These are phyloP conservation scores for Neolentinus lepideus DNA, from an alignment of 1,284 basidiomycete species.

Conservation along the genomic window DNA sequence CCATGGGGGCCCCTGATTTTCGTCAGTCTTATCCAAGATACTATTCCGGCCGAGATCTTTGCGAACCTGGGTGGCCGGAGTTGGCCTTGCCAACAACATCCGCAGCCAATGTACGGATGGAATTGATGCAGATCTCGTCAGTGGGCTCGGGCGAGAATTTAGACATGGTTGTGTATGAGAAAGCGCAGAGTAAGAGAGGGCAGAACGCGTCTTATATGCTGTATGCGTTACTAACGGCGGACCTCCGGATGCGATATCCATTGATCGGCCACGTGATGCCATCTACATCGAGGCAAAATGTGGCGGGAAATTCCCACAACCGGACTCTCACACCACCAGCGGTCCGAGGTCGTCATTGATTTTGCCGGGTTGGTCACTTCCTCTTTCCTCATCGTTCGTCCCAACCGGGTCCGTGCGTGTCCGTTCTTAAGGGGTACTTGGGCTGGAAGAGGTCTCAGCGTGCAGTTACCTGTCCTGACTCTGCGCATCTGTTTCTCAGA, in stretches of 20 bases:
- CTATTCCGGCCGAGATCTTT: conserved; percentile 1
- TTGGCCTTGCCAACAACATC: conserved; percentile 78
- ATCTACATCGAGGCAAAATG: not conserved
- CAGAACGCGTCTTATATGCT: not conserved
- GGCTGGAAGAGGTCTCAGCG: not conserved
- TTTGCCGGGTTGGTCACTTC: not conserved
- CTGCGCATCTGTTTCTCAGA: conserved; percentile 19
- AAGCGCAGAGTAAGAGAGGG: not conserved
- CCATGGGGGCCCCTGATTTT: conserved; percentile 77
- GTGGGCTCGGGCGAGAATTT: conserved; percentile 30
- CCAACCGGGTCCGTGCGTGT: conserved; percentile 13
- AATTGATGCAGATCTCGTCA: conserved; percentile 58
- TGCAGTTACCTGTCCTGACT: not conserved
- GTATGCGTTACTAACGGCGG: not conserved
- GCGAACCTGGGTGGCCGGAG: conserved; percentile 83
- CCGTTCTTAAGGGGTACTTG: not conserved
- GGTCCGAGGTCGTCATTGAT: not conserved
- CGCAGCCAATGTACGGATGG: conserved; percentile 66
- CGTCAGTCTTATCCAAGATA: conserved; percentile 1
- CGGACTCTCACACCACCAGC: not conserved
- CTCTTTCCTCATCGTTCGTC: conserved; percentile 5
- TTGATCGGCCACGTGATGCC: not conserved
- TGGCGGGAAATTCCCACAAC: not conserved
- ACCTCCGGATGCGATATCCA: not conserved
- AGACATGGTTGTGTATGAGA: conserved; percentile 31